Base-by-base conservation (phyloP, 169 alveolate species). In the Plasmodium adleri region DNA sequence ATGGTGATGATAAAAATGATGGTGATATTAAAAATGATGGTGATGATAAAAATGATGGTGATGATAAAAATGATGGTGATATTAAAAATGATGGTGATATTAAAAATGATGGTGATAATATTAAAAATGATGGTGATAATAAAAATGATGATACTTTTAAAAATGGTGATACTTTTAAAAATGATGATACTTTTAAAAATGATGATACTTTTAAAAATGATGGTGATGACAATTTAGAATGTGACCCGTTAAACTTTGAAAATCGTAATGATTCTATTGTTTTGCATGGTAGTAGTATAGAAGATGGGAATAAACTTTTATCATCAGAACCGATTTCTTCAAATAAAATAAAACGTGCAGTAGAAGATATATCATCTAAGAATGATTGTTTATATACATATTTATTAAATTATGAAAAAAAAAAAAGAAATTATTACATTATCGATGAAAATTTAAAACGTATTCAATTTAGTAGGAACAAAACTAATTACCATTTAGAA, bases 401-500 rank as follows among this genome's bases (percentile, higher is more conserved):
- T 49, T 59, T 80, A 24, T 24, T 28, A 32, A 68, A 80, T 60
- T 68, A 80, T 43, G 73, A 68, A 20, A 80, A 80, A 12, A 80
- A 80, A 67, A 80, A 52, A 47, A 39, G 71, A 45, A 50, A 71
- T 56, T 80, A 80, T 59, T 80, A 80, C 59, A 80, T 80, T 45
- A 68, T 80, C 39, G 83, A 66, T 80, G 90, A 80, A 8, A 80
- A 24, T 12, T 17, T 80, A 52, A 80, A 59, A 47, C 78, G 56
- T 9, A 80, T 80, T 39, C 50, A 80, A 12, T 80, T 80, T 71
- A 54, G 64, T 80, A 66, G 90, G 17, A 68, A 80, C 67, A 24
- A 54, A 54, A 68, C 90, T 1, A 80, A 80, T 49, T 59, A 66
- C 50, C 67, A 80, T 32, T 66, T 80, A 60, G 90, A 80, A 71